These are phyloP conservation scores for Phaeosphaeria sp. DNA, from an alignment of 2,329 filamentous ascomycete genomes.

Conservation along the genomic window DNA sequence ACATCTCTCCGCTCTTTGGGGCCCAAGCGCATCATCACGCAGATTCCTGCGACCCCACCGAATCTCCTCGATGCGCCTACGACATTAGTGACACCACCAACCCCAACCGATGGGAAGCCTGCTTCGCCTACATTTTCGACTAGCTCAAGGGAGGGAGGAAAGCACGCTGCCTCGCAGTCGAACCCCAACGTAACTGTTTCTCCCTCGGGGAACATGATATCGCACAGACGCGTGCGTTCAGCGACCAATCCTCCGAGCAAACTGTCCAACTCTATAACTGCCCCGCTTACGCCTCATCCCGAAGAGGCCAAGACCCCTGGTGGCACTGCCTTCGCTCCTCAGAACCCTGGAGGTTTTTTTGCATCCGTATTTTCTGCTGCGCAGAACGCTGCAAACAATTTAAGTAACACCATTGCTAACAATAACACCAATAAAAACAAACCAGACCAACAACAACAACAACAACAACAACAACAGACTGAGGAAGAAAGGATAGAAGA, in stretches of 20 bases:
- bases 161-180: conserved; percentile 43
- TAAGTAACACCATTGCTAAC: conserved; percentile 77
- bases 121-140: conserved; percentile 41
- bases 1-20: conserved; percentile 29
- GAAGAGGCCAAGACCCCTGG: conserved; percentile 71
- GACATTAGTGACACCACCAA: conserved; percentile 69
- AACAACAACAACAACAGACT: conserved; percentile 38
- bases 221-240: conserved; percentile 70
- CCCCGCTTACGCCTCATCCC: conserved; percentile 75
- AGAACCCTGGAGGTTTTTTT: conserved; percentile 72
- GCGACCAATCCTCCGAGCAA: conserved; percentile 75
- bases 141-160: conserved; percentile 28
- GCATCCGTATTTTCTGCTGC: conserved; percentile 91
- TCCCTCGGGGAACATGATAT: conserved; percentile 73
- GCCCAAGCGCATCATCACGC: conserved; percentile 48
- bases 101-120: conserved; percentile 59
- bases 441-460: conserved; percentile 48
- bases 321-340: conserved; percentile 57
- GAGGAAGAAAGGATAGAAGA: conserved; percentile 37
- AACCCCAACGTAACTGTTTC: conserved; percentile 64
- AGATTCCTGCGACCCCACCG: conserved; percentile 51
- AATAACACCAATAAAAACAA: conserved; percentile 60
- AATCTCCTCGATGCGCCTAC: conserved; percentile 55
- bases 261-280: conserved; percentile 73
- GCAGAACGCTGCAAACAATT: conserved; percentile 82